A percentile compares a stretch with the other conserved stretches of the same genome.
phyloP scores from a whole-genome alignment of 2,329 filamentous ascomycete genomes.

The Colletotrichum echinochloae region DNA sequence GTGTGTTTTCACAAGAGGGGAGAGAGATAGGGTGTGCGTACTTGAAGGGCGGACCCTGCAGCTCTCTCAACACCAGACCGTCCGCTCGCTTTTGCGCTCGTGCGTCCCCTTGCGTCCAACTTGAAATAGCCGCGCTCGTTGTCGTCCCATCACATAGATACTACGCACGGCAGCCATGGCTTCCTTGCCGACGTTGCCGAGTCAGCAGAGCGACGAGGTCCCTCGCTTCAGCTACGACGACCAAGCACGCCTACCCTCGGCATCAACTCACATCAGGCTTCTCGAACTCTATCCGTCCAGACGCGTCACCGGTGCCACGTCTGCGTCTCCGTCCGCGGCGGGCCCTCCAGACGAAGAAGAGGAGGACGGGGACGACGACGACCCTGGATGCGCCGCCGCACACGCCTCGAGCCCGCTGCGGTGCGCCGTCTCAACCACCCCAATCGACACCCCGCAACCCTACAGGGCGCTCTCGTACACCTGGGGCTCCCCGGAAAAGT shows the following conservation, averaged over 20 bases:
- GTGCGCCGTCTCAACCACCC: slow-evolving; percentile 25
- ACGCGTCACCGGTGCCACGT: not conserved
- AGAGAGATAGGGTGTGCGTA: not conserved
- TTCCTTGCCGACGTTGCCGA: slow-evolving; percentile 26
- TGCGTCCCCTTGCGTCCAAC: not conserved
- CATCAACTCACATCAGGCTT: slow-evolving; percentile 35
- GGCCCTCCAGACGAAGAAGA: slow-evolving; percentile 18
- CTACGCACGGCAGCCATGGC: slow-evolving; percentile 29
- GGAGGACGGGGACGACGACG: too few species aligned
- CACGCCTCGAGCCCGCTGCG: slow-evolving; percentile 14
- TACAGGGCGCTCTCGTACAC: slow-evolving; percentile 46
- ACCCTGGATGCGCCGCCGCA: not conserved
- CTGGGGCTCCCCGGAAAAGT: slow-evolving; percentile 41
- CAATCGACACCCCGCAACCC: slow-evolving; percentile 32
- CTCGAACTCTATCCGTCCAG: slow-evolving; percentile 26
- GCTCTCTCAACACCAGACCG: not conserved
- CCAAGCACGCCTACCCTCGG: slow-evolving; percentile 24
- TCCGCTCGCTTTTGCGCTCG: not conserved
- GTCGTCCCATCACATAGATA: slow-evolving; percentile 15
- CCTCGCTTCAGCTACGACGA: slow-evolving; percentile 12
- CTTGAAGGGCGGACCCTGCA: slow-evolving; percentile 19
- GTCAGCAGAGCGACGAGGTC: not conserved
- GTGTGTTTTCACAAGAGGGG: not conserved
- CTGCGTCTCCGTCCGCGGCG: not conserved
- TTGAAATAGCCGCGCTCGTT: slow-evolving; percentile 8